These are phyloP conservation scores for Naumovozyma dairenensis DNA, from an alignment of 805 yeast genomes.

Conservation along the genomic window DNA sequence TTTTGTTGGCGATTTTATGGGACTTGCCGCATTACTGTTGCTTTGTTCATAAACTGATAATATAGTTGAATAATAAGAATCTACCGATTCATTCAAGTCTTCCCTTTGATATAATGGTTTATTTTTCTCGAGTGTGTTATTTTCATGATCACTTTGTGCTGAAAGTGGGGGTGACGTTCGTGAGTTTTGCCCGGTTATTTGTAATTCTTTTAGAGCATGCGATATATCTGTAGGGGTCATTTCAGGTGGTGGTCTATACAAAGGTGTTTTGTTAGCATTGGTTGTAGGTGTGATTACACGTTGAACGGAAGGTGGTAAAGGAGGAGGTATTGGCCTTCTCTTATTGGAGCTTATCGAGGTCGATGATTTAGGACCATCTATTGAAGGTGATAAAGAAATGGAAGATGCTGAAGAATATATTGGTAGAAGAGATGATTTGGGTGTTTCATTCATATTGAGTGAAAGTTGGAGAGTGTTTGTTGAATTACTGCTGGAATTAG, in stretches of 20 bases:
- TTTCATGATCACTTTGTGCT: not conserved
- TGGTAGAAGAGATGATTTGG: conserved; percentile 10
- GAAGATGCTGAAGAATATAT: conserved; percentile 16
- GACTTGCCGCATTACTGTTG: conserved; percentile 9
- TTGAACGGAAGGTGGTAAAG: conserved; percentile 14
- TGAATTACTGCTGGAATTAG: not conserved
- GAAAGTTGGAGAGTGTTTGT: not conserved
- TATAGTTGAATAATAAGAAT: conserved; percentile 19
- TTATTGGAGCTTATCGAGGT: conserved; percentile 22
- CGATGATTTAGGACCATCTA: conserved; percentile 21
- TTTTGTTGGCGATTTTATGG: conserved; percentile 4
- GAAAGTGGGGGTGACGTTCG: not conserved
- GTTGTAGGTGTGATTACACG: not conserved
- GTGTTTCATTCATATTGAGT: not conserved
- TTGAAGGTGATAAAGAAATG: conserved; percentile 8
- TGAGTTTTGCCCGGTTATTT: not conserved
- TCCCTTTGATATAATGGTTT: not conserved
- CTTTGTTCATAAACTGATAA: conserved; percentile 18
- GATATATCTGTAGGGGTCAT: conserved; percentile 5
- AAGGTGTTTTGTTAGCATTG: conserved; percentile 1
- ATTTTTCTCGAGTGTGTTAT: no score
- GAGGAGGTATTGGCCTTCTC: conserved; percentile 26
- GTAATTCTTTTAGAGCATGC: conserved; percentile 4
- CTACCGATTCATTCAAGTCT: conserved; percentile 8
- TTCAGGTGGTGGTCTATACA: conserved; percentile 3